phyloP scores from a whole-genome alignment of 1,284 basidiomycete genomes.

The Jaminaea rosea region DNA sequence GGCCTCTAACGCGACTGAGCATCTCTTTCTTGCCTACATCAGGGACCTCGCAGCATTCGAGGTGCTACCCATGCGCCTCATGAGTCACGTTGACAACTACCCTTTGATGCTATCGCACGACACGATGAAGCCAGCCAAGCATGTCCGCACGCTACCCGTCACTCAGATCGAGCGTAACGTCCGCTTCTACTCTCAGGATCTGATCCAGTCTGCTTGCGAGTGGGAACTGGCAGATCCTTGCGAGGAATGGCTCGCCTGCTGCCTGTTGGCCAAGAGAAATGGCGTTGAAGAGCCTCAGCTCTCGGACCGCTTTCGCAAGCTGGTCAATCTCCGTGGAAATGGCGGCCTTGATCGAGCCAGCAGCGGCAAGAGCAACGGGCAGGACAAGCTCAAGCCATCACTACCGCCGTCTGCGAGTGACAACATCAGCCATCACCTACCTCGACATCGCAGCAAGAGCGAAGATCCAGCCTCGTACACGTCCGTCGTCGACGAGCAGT shows the following conservation, averaged over 20 bases:
- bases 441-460: not conserved
- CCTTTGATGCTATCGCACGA: constrained; percentile 31
- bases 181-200: constrained; percentile 35
- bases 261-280: constrained; percentile 7
- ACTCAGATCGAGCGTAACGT: constrained; percentile 39
- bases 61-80: constrained; percentile 27
- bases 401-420: not conserved
- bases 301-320: constrained; percentile 36
- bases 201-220: constrained; percentile 35
- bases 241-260: constrained; percentile 31
- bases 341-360: not conserved
- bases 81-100: constrained; percentile 34
- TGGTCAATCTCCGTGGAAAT: constrained; percentile 31
- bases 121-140: constrained; percentile 13
- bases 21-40: constrained; percentile 42
- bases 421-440: not conserved
- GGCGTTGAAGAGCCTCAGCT: constrained; percentile 38
- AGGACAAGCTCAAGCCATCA: not conserved
- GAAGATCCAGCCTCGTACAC: constrained; percentile 8
- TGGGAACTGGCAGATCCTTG: constrained; percentile 17
- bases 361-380: not conserved
- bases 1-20: constrained; percentile 41
- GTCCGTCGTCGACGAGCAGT: constrained; percentile 32
- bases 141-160: constrained; percentile 30
- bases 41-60: constrained; percentile 22